A percentile compares a stretch with the other conserved stretches of the same genome.
Evolutionary conservation across 2,329 filamentous ascomycete genomes (phyloP).

Genomic region (Graphilbum fragrans): DNA sequence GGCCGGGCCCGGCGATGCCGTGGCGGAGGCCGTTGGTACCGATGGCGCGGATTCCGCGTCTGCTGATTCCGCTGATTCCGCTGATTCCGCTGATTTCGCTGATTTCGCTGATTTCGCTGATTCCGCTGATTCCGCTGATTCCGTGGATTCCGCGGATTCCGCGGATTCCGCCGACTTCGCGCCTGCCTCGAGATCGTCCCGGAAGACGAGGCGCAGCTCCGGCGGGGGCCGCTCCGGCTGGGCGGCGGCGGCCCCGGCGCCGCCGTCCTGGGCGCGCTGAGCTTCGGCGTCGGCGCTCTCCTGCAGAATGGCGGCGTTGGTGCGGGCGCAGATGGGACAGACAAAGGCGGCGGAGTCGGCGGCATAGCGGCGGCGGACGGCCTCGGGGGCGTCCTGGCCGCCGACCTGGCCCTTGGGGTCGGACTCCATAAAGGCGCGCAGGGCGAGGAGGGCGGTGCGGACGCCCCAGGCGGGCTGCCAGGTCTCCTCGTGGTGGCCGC

Average conservation of each 20-base stretch:
- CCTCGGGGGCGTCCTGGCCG: slow-evolving; percentile 65
- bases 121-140: neutral
- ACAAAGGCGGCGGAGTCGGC: slow-evolving; percentile 50
- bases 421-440: slow-evolving; percentile 88
- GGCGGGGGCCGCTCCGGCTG: slow-evolving; percentile 25
- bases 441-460: slow-evolving; percentile 67
- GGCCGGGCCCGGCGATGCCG: neutral
- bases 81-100: neutral
- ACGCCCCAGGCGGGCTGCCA: slow-evolving; percentile 99
- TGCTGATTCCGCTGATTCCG: neutral
- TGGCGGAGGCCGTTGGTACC: neutral
- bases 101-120: neutral
- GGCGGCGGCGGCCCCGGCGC: no score
- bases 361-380: slow-evolving; percentile 58
- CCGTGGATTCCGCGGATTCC: neutral
- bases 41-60: neutral
- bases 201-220: slow-evolving; percentile 55
- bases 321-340: slow-evolving; percentile 58
- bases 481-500: slow-evolving; percentile 91
- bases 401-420: slow-evolving; percentile 81
- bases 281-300: slow-evolving; percentile 52
- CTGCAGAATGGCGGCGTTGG: slow-evolving; percentile 61
- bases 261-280: no score
- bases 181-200: slow-evolving; percentile 52
- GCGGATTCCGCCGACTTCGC: slow-evolving; percentile 6